Evolutionary conservation across 495 filamentous ascomycete species (phyloP).

Genomic region (Daldinia grandis): DNA sequence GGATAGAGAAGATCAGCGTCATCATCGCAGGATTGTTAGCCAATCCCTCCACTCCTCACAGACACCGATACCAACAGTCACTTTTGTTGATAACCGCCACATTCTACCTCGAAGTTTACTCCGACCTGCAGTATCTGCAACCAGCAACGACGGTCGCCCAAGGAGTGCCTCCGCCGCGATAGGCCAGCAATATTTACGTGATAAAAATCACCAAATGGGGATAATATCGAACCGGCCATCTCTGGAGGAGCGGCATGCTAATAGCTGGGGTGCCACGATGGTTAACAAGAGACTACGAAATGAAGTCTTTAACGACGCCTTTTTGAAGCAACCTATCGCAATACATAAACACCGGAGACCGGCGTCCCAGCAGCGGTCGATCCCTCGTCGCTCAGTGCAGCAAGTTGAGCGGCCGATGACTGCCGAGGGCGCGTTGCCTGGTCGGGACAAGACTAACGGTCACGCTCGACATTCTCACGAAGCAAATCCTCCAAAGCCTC

Average conservation of each 20-base stretch:
- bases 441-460: constrained; percentile 13
- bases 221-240: constrained; percentile 46
- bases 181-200: constrained; percentile 22
- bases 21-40: constrained; percentile 74
- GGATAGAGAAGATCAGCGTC: constrained; percentile 39
- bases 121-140: constrained; percentile 46
- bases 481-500: constrained; percentile 13
- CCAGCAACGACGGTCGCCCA: constrained; percentile 38
- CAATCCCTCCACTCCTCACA: constrained; percentile 67
- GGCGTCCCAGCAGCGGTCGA: constrained; percentile 62
- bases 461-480: constrained; percentile 9
- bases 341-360: constrained; percentile 67
- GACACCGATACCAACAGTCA: constrained; percentile 81
- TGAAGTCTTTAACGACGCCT: constrained; percentile 93
- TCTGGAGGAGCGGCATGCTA: constrained; percentile 60
- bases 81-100: constrained; percentile 94
- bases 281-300: constrained; percentile 89
- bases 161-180: constrained; percentile 52
- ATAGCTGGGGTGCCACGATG: constrained; percentile 94
- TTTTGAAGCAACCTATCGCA: constrained; percentile 79
- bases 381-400: constrained; percentile 57
- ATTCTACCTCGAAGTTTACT: constrained; percentile 88
- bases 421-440: constrained; percentile 23
- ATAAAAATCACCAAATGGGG: constrained; percentile 12
- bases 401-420: constrained; percentile 47